These are phyloP conservation scores for Albatrellus ellisii DNA, from an alignment of 768 basidiomycete species.

Conservation along the genomic window DNA sequence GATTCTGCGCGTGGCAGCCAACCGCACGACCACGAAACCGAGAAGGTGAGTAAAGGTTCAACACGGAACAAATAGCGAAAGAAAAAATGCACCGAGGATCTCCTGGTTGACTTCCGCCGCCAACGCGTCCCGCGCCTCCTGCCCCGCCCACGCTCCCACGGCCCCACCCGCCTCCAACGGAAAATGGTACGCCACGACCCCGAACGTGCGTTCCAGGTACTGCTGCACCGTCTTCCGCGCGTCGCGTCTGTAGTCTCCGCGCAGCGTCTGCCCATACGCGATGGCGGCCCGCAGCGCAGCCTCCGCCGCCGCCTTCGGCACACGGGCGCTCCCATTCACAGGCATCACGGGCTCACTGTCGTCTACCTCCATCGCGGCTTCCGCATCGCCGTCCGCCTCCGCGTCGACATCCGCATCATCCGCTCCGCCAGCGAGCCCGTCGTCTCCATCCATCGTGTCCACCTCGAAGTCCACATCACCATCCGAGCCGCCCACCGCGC, in stretches of 20 bases:
- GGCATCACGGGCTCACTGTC: conserved; percentile 14
- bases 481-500: conserved; percentile 13
- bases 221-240: conserved; percentile 46
- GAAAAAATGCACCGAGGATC: conserved; percentile 51
- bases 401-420: too few relatives aligned
- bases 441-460: conserved; percentile 48
- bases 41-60: background rate
- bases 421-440: too few relatives aligned
- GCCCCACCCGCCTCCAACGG: conserved; percentile 55
- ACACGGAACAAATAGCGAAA: background rate
- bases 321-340: background rate
- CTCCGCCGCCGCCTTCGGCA: conserved; percentile 22
- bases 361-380: conserved; percentile 48
- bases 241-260: conserved; percentile 55
- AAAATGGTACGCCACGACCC: conserved; percentile 70
- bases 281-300: conserved; percentile 52
- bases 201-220: conserved; percentile 62
- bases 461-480: conserved; percentile 9
- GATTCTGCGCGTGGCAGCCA: conserved; percentile 37
- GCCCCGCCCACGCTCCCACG: conserved; percentile 54
- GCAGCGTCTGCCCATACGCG: conserved; percentile 58
- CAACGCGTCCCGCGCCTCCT: conserved; percentile 48
- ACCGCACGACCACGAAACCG: background rate
- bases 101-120: conserved; percentile 72
- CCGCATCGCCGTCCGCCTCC: conserved; percentile 7